These are phyloP conservation scores for Rubia peregrina DNA, from an alignment of 305 asterid genomes.

Conservation along the genomic window DNA sequence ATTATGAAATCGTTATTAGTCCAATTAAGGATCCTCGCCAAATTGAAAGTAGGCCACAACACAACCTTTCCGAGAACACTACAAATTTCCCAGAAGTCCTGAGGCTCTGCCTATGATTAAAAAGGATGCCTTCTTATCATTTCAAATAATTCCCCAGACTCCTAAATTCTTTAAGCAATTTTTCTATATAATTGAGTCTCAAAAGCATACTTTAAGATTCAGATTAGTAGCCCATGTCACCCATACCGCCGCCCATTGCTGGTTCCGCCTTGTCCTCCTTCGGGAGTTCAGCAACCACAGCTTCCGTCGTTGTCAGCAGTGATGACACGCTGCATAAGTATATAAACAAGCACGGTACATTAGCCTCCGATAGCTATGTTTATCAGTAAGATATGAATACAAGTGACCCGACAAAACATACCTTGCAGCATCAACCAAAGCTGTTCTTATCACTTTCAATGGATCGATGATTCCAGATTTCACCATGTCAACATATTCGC, in stretches of 20 bases:
- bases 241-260: conserved; percentile 57
- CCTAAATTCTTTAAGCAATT: conserved; percentile 7
- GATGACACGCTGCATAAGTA: conserved; percentile 38
- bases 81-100: conserved; percentile 10
- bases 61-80: conserved; percentile 7
- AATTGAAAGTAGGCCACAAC: not conserved
- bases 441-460: conserved; percentile 61
- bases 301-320: conserved; percentile 50
- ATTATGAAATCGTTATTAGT: not conserved
- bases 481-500: conserved; percentile 66
- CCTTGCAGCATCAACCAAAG: conserved; percentile 70
- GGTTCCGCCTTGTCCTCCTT: conserved; percentile 39
- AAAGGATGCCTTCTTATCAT: conserved; percentile 12
- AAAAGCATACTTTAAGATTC: not conserved
- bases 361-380: not conserved
- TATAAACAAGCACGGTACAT: not conserved
- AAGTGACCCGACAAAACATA: conserved; percentile 4
- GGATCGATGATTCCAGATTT: conserved; percentile 65
- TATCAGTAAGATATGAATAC: not conserved
- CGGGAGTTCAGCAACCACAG: conserved; percentile 44
- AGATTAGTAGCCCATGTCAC: conserved; percentile 49
- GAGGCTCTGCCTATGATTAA: conserved; percentile 26
- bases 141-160: conserved; percentile 12
- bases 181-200: no score
- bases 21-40: not conserved